Evolutionary conservation across 2,329 filamentous ascomycete genomes (phyloP), one percentile per base, ranked within the genome.

Genomic region (Curvularia verruculosa): DNA sequence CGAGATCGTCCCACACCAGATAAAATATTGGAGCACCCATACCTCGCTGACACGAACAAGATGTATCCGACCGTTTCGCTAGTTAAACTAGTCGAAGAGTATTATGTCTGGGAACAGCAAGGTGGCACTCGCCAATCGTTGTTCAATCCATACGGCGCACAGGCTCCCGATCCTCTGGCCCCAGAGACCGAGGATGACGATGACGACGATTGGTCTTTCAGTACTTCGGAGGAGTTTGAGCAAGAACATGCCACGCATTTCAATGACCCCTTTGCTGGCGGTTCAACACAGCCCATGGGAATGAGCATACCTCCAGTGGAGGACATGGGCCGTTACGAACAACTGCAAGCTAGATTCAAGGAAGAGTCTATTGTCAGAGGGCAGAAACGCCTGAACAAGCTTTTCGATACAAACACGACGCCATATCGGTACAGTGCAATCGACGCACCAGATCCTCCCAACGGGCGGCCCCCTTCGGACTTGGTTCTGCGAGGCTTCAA

Each of bases 21-120:
- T 61, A 79, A 87, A 43, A 85, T 93, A 8, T 84, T 92, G 59
- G 82, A 84, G 43, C 90, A 93, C 68, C 83, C 82, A 0, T 92
- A 90, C 70, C 84, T 93, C 54, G 79, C 79, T 56, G 85, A 87
- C 57, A 90, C 89, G 0, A 80, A 82, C 6, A 79, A 84, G 13
- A 79, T 79, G 43, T 88, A 90, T 66, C 90, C 90, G 0, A 86
- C 87, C 0, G 83, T 83, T 0, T 83, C 81, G 4, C 81, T 94
- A 2, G 79, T 85, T 2, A 81, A 86, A 57, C 80, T 94, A 1
- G 88, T 94, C 9, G 85, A 86, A 62, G 87, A 85, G 12, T 94
- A 89, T 77, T 88, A 87, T 69, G 71, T 87, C 19, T 94, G 90
- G 90, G 90, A 93, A 73, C 83, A 87, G 7, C 83, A 87, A 7